Percentiles rank a stretch among this genome's conserved stretches.
Conservation (phyloP, 495 filamentous ascomycete species). For the Xylaria curta region DNA sequence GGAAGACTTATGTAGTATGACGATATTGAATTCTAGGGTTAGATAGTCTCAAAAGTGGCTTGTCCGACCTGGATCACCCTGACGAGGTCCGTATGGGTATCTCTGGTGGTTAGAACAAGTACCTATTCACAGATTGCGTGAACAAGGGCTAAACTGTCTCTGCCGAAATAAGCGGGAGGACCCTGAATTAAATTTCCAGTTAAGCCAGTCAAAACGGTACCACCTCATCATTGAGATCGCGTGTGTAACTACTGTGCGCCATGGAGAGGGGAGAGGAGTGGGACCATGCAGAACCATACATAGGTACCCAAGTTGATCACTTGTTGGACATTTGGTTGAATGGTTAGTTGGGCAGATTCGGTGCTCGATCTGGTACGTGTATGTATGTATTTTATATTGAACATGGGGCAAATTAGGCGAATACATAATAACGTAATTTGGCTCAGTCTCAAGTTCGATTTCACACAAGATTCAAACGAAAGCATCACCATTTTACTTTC, state of each 20-base stretch:
- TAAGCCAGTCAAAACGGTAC: conserved; percentile 5
- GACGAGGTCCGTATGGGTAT: not conserved
- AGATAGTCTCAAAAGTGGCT: not conserved
- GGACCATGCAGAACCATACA: not conserved
- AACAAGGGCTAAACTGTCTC: not conserved
- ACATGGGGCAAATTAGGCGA: not conserved
- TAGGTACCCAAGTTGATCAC: conserved; percentile 10
- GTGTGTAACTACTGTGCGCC: not conserved
- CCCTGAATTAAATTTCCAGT: conserved; percentile 17
- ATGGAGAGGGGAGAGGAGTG: not conserved
- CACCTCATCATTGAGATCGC: conserved; percentile 1
- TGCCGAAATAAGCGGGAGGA: conserved; percentile 12
- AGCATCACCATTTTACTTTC: not conserved
- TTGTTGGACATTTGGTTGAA: conserved; percentile 1
- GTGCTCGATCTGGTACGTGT: not conserved
- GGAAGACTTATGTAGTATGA: not conserved
- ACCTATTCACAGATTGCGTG: not conserved
- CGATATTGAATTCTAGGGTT: not conserved
- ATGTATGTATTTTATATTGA: not conserved
- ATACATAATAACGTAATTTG: not conserved
- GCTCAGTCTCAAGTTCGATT: not conserved
- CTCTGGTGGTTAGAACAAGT: not conserved
- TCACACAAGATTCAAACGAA: not conserved
- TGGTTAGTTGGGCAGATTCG: conserved; percentile 16
- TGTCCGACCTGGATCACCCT: not conserved